Evolutionary conservation across 768 basidiomycete genomes (phyloP).

Genomic region (Dendrothele bispora): DNA sequence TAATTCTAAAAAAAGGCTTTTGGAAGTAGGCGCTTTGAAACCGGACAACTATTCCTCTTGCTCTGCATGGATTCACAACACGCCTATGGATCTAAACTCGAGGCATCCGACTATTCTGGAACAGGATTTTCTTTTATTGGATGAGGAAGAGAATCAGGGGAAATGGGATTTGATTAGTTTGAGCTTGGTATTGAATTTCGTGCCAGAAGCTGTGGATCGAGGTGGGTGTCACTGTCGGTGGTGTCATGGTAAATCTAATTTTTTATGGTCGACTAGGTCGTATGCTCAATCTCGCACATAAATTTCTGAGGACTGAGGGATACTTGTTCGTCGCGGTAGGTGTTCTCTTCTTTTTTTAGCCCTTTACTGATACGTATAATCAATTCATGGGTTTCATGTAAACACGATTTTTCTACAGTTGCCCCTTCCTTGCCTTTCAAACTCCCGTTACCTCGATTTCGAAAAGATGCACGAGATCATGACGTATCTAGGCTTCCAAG

Average conservation of each 20-base stretch:
- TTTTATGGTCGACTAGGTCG: slow-evolving; percentile 50
- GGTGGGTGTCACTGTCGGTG: slow-evolving; percentile 50
- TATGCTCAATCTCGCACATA: slow-evolving; percentile 66
- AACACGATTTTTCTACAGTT: slow-evolving; percentile 46
- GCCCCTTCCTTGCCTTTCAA: slow-evolving; percentile 80
- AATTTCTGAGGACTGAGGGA: slow-evolving; percentile 53
- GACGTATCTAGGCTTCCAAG: slow-evolving; percentile 60
- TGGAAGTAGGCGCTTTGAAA: slow-evolving; percentile 87
- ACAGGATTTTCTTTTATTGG: slow-evolving; percentile 80
- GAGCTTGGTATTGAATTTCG: slow-evolving; percentile 89
- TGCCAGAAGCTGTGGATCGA: slow-evolving; percentile 71
- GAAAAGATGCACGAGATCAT: slow-evolving; percentile 59
- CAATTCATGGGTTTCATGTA: background rate
- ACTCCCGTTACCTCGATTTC: slow-evolving; percentile 80
- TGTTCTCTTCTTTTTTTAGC: slow-evolving; percentile 8
- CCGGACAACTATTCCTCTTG: slow-evolving; percentile 78
- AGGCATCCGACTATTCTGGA: slow-evolving; percentile 80
- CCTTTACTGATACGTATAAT: too few relatives aligned
- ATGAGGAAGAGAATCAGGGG: slow-evolving; percentile 43
- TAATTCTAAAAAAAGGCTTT: slow-evolving; percentile 47
- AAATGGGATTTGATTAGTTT: slow-evolving; percentile 83
- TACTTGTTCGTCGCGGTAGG: slow-evolving; percentile 72
- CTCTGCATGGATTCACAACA: slow-evolving; percentile 67
- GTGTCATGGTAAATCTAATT: too few relatives aligned
- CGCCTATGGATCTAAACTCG: slow-evolving; percentile 82